Evolutionary conservation across 2,329 filamentous ascomycete genomes (phyloP).

Genomic region (Cladosporium sp.): DNA sequence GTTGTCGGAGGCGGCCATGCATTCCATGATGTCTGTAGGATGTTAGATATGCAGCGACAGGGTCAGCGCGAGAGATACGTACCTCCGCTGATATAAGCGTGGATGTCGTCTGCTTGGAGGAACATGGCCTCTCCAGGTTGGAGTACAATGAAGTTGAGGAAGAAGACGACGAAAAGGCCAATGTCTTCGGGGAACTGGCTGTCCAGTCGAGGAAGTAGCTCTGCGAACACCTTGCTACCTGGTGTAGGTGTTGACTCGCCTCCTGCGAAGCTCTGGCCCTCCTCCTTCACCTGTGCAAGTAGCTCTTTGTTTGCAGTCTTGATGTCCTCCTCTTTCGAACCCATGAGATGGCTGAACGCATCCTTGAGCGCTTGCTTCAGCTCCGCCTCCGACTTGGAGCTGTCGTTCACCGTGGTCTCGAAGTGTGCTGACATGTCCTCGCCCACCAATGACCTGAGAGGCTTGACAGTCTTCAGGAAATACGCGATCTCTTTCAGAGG

Average conservation of each 20-base stretch:
- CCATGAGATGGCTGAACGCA: constrained; percentile 77
- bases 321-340: constrained; percentile 63
- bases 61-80: neutral
- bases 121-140: constrained; percentile 91
- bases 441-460: constrained; percentile 45
- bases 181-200: constrained; percentile 84
- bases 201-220: constrained; percentile 73
- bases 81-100: constrained; percentile 79
- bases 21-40: constrained; percentile 83
- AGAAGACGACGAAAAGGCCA: constrained; percentile 91
- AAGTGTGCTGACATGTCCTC: constrained; percentile 45
- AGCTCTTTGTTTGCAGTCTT: constrained; percentile 64
- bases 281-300: constrained; percentile 64
- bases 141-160: constrained; percentile 91
- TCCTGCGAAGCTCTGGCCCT: constrained; percentile 66
- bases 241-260: constrained; percentile 66
- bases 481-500: constrained; percentile 81
- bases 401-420: constrained; percentile 47
- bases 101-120: constrained; percentile 92
- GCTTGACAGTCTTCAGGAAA: constrained; percentile 66
- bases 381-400: constrained; percentile 45
- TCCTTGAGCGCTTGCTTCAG: constrained; percentile 78
- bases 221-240: constrained; percentile 65
- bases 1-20: constrained; percentile 98
- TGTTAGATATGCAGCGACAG: neutral